Percentiles rank a stretch among this genome's conserved stretches.
phyloP scores from a whole-genome alignment of 2,329 filamentous ascomycete species.

The Thermoascus crustaceus region DNA sequence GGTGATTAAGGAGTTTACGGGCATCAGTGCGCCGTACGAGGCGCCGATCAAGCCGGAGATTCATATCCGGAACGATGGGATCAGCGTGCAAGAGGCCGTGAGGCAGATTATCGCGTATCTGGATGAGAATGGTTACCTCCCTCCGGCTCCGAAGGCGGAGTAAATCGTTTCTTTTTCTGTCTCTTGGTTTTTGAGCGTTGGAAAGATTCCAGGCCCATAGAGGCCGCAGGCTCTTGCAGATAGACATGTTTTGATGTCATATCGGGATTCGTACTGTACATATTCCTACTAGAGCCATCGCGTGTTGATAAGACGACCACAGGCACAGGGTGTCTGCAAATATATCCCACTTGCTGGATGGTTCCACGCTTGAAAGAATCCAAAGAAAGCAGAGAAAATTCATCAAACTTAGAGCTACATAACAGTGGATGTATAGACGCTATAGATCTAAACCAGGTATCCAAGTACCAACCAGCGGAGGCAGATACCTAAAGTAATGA shows the following conservation, averaged over 20 bases:
- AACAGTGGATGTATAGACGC: not conserved
- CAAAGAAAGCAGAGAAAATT: not conserved
- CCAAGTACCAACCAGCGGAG: constrained; percentile 1
- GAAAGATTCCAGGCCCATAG: not conserved
- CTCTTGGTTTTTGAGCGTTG: constrained; percentile 1
- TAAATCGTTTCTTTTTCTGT: constrained; percentile 11
- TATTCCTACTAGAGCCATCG: too few relatives aligned
- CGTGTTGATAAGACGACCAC: too few relatives aligned
- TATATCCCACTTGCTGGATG: too few relatives aligned
- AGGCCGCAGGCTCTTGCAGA: too few relatives aligned
- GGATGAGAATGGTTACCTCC: constrained; percentile 58
- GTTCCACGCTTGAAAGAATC: too few relatives aligned
- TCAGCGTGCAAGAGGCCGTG: constrained; percentile 81
- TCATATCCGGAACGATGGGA: constrained; percentile 72
- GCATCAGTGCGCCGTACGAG: constrained; percentile 92
- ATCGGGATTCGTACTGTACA: too few relatives aligned
- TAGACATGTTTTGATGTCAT: too few relatives aligned
- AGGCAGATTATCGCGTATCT: constrained; percentile 73
- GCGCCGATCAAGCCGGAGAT: constrained; percentile 79
- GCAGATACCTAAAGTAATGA: constrained; percentile 2
- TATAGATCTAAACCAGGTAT: constrained; percentile 1
- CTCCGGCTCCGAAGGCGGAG: constrained; percentile 30
- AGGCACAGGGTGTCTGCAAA: too few relatives aligned
- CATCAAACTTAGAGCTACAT: not conserved
- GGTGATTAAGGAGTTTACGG: constrained; percentile 95